phyloP scores from a whole-genome alignment of 2,329 filamentous ascomycete genomes.

The Colletotrichum kahawae region DNA sequence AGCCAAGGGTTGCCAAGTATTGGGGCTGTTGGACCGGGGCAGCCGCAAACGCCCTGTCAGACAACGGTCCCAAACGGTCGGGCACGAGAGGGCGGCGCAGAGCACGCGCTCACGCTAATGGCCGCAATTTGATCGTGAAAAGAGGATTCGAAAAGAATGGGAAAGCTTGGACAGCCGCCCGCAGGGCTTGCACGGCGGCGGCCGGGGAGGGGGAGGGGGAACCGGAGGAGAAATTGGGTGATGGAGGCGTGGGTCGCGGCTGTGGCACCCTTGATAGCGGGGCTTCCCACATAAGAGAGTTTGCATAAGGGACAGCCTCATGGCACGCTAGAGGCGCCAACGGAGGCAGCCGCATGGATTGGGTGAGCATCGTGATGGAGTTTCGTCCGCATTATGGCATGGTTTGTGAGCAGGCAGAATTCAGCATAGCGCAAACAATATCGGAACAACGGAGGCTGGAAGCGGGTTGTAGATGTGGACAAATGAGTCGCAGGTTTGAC shows the following conservation, averaged over 20 bases:
- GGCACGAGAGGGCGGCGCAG: background rate
- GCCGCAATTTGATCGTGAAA: background rate
- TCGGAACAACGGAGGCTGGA: background rate
- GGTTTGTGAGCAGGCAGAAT: background rate
- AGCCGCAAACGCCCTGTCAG: slow-evolving; percentile 1
- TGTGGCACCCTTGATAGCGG: background rate
- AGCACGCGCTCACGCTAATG: background rate
- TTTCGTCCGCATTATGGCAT: background rate
- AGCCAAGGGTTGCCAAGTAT: background rate
- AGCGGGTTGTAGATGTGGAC: background rate
- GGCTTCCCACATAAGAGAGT: background rate
- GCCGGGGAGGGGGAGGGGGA: background rate
- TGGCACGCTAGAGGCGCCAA: background rate
- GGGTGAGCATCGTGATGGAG: background rate
- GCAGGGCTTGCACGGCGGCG: background rate
- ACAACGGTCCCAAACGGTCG: slow-evolving; percentile 6
- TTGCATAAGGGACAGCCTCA: background rate
- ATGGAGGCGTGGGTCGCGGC: background rate
- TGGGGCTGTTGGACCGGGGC: background rate
- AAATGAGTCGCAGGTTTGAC: background rate
- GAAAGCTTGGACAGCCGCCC: background rate
- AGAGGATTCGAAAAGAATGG: background rate
- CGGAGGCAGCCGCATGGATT: background rate
- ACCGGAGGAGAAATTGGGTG: background rate
- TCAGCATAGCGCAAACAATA: background rate